These are phyloP conservation scores for Naganishia cerealis DNA, from an alignment of 1,284 basidiomycete species.

Conservation along the genomic window DNA sequence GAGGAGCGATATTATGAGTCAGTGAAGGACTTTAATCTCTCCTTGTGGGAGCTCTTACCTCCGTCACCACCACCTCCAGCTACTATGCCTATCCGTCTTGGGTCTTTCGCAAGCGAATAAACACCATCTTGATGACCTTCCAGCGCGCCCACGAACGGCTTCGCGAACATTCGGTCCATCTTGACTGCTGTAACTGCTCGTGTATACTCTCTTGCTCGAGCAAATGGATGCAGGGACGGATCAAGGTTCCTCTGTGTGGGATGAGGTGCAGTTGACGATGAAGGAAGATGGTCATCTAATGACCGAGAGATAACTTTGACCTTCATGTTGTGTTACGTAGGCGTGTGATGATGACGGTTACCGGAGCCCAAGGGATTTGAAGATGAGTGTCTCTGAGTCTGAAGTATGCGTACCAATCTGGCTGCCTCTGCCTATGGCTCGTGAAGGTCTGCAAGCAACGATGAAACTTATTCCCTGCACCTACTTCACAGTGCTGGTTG, in stretches of 20 bases:
- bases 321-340: conserved; percentile 40
- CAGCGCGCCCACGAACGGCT: conserved; percentile 85
- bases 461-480: not conserved
- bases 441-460: not conserved
- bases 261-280: conserved; percentile 53
- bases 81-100: conserved; percentile 73
- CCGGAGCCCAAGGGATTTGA: not conserved
- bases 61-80: conserved; percentile 95
- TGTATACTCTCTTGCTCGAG: conserved; percentile 86
- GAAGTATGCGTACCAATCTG: not conserved
- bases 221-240: conserved; percentile 89
- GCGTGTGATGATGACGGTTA: not conserved
- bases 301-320: conserved; percentile 55
- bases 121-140: conserved; percentile 97
- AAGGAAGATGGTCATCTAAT: conserved; percentile 54
- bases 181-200: conserved; percentile 93
- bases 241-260: conserved; percentile 90
- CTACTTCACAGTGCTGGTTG: conserved; percentile 3
- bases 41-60: conserved; percentile 58
- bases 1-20: not conserved
- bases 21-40: not conserved
- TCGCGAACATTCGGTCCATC: conserved; percentile 94
- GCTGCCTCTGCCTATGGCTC: not conserved
- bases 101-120: conserved; percentile 78
- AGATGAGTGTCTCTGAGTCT: not conserved